Conservation (phyloP, 2,329 filamentous ascomycete species). For the Tolypocladium ovalisporum region DNA sequence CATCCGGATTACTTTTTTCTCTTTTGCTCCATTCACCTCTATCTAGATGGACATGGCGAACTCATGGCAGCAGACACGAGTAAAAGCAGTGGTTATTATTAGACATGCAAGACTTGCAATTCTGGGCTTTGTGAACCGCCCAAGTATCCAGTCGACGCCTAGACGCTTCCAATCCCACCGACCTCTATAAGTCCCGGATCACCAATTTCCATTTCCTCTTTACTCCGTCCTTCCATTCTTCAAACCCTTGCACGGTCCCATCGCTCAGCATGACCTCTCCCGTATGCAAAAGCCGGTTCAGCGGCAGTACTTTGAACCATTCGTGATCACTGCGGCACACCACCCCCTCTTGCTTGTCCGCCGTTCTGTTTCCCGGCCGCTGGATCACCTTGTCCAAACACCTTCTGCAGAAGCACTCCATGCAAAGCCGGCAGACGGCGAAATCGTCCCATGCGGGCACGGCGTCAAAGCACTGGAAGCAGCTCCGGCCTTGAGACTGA, state of each 20-base stretch:
- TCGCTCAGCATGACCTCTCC: slow-evolving; percentile 26
- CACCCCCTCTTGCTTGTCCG: slow-evolving; percentile 15
- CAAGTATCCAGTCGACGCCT: background rate
- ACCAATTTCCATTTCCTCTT: slow-evolving; percentile 15
- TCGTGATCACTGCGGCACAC: slow-evolving; percentile 25
- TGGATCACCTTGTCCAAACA: slow-evolving; percentile 21
- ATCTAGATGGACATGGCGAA: background rate
- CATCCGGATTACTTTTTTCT: background rate
- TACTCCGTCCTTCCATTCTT: slow-evolving; percentile 24
- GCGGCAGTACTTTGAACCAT: slow-evolving; percentile 26
- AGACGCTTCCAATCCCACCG: background rate
- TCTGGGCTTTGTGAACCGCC: too few relatives aligned
- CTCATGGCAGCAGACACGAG: too few relatives aligned
- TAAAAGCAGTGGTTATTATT: too few relatives aligned
- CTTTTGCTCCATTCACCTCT: background rate
- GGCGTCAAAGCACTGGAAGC: slow-evolving; percentile 26
- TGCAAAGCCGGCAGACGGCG: slow-evolving; percentile 24
- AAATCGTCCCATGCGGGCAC: slow-evolving; percentile 20
- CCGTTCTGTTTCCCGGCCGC: slow-evolving; percentile 17
- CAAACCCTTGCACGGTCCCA: slow-evolving; percentile 19
- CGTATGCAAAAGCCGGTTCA: slow-evolving; percentile 21
- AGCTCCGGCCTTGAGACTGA: slow-evolving; percentile 20
- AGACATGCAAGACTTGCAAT: too few relatives aligned
- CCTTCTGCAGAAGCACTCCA: slow-evolving; percentile 25
- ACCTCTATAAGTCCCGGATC: too few relatives aligned